Conservation (phyloP, 2,329 filamentous ascomycete species). For the Juglanconis juglandina region DNA sequence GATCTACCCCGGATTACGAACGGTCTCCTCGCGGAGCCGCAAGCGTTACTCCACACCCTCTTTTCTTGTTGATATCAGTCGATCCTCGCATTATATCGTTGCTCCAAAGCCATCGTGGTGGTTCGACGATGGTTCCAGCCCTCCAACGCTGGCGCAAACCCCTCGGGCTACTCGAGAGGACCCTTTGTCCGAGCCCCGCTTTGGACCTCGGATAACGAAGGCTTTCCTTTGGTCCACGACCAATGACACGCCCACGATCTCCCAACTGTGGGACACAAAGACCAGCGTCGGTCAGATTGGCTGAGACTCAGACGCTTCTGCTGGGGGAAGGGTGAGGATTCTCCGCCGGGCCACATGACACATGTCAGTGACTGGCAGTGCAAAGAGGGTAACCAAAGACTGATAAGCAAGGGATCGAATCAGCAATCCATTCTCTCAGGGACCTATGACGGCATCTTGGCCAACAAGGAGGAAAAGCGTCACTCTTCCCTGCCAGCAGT, state of each 20-base stretch:
- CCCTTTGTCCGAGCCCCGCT: slow-evolving; percentile 2
- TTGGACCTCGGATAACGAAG: slow-evolving; percentile 15
- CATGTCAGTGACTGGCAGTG: not conserved
- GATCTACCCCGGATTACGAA: slow-evolving; percentile 8
- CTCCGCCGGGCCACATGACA: not conserved
- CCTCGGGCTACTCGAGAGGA: not conserved
- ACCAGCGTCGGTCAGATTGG: slow-evolving; percentile 2
- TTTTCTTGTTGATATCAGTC: not conserved
- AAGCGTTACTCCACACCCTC: slow-evolving; percentile 13
- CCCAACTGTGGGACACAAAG: not conserved
- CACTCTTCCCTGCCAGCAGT: not conserved
- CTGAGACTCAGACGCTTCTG: slow-evolving; percentile 1
- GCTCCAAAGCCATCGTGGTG: not conserved
- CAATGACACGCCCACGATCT: slow-evolving; percentile 16
- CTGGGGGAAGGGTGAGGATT: not conserved
- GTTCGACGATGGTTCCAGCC: not conserved
- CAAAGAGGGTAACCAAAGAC: not conserved
- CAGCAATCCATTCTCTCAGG: not conserved
- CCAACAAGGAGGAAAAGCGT: not conserved
- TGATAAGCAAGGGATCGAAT: not conserved
- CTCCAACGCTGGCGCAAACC: not conserved
- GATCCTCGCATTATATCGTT: not conserved
- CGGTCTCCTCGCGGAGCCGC: slow-evolving; percentile 15
- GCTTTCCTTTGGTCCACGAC: slow-evolving; percentile 8
- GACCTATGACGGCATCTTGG: not conserved